Percentiles rank a stretch among this genome's conserved stretches.
phyloP scores from a whole-genome alignment of 2,329 filamentous ascomycete genomes.

The Kalmusia sp. region DNA sequence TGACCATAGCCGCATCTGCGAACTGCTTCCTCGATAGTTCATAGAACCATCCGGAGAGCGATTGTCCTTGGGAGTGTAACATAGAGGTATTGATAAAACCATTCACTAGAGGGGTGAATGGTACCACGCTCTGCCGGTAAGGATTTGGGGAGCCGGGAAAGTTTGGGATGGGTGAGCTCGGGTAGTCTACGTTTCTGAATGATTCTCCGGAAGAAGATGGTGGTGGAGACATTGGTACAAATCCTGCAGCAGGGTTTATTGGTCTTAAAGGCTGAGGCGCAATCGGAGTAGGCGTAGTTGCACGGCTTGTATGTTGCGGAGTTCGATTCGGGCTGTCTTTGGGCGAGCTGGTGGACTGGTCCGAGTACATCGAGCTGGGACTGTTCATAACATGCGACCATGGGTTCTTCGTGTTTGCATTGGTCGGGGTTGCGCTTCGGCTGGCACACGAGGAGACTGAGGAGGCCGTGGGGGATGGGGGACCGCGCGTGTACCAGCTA shows the following conservation, averaged over 20 bases:
- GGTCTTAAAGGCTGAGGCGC: conserved; percentile 46
- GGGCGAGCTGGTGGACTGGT: conserved; percentile 39
- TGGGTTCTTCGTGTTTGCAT: conserved; percentile 45
- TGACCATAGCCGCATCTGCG: conserved; percentile 41
- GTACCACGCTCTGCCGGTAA: conserved; percentile 37
- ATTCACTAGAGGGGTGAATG: conserved; percentile 41
- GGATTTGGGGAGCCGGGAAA: conserved; percentile 44
- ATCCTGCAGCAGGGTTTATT: conserved; percentile 40
- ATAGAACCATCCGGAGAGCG: conserved; percentile 46
- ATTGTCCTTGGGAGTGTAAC: conserved; percentile 45
- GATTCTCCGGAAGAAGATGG: conserved; percentile 36
- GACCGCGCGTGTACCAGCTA: conserved; percentile 42
- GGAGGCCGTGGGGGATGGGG: conserved; percentile 48
- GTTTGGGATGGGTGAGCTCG: conserved; percentile 32
- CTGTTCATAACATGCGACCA: conserved; percentile 46
- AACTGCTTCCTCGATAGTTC: conserved; percentile 44
- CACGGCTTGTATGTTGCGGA: conserved; percentile 48
- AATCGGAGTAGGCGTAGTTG: conserved; percentile 45
- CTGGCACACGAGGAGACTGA: conserved; percentile 48
- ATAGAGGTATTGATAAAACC: conserved; percentile 46
- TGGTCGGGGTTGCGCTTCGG: conserved; percentile 45
- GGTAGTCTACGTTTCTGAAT: conserved; percentile 37
- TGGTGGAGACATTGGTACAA: conserved; percentile 42
- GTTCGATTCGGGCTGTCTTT: conserved; percentile 44
- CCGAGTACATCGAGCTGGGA: conserved; percentile 36